Evolutionary conservation across 495 filamentous ascomycete genomes (phyloP).

Genomic region (Trichoderma virens): DNA sequence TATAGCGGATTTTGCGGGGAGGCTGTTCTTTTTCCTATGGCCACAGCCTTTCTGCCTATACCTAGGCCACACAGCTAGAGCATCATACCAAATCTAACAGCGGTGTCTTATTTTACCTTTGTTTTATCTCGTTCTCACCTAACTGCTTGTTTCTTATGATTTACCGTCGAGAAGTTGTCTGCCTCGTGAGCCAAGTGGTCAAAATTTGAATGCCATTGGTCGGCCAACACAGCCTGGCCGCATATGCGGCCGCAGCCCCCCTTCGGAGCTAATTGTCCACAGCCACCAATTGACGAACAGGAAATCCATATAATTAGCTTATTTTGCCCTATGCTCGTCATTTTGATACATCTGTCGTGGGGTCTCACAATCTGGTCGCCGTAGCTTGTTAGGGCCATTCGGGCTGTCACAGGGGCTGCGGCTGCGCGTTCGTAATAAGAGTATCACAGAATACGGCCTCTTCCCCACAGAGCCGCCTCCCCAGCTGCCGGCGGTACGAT

Average conservation of each 20-base stretch:
- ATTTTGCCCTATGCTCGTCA: not conserved
- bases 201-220: not conserved
- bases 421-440: not conserved
- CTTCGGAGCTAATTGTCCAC: not conserved
- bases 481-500: not conserved
- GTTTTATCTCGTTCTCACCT: not conserved
- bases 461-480: not conserved
- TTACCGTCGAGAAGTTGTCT: not conserved
- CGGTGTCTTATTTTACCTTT: not conserved
- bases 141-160: not conserved
- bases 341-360: not conserved
- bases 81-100: constrained; percentile 1
- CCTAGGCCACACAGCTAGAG: not conserved
- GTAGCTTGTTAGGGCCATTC: too few species aligned
- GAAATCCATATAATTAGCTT: not conserved
- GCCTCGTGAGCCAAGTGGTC: not conserved
- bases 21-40: not conserved
- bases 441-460: not conserved
- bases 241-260: constrained; percentile 6
- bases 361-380: not conserved
- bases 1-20: not conserved
- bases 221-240: constrained; percentile 1
- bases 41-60: not conserved
- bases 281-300: not conserved
- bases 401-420: too few species aligned